A percentile compares a stretch with the other conserved stretches of the same genome.
These are phyloP conservation scores for Durio zibethinus DNA, from an alignment of 345 rosid genomes.

Conservation along the genomic window DNA sequence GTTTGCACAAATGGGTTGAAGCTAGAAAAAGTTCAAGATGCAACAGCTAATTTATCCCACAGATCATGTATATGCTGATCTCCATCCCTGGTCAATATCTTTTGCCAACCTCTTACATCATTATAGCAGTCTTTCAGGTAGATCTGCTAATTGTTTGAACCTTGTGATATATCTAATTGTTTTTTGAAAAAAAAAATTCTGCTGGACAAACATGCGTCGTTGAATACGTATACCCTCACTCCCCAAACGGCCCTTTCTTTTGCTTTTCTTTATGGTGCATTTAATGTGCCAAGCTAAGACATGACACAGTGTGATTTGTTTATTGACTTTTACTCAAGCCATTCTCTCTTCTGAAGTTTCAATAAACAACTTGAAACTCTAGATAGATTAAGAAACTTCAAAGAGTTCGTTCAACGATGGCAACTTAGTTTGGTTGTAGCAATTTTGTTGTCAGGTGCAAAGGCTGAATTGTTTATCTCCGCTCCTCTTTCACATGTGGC, in stretches of 20 bases:
- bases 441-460: not conserved
- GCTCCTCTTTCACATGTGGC: not conserved
- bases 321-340: not conserved
- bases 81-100: not conserved
- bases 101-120: not conserved
- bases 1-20: not conserved
- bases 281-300: not conserved
- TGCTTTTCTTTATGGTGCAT: slow-evolving; percentile 2
- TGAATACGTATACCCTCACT: not conserved
- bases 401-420: not conserved
- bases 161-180: not conserved
- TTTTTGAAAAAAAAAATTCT: too few relatives aligned
- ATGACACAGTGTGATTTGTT: not conserved
- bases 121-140: not conserved
- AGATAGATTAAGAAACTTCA: not conserved
- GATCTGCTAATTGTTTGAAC: not conserved
- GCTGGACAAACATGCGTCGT: not conserved
- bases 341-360: not conserved
- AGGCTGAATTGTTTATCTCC: not conserved
- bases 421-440: not conserved
- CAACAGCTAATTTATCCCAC: not conserved
- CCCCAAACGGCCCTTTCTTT: not conserved
- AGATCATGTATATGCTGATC: not conserved
- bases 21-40: not conserved
- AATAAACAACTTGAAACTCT: not conserved